Base-by-base conservation (phyloP, 2,329 filamentous ascomycete genomes). In the Penicillium sp. region DNA sequence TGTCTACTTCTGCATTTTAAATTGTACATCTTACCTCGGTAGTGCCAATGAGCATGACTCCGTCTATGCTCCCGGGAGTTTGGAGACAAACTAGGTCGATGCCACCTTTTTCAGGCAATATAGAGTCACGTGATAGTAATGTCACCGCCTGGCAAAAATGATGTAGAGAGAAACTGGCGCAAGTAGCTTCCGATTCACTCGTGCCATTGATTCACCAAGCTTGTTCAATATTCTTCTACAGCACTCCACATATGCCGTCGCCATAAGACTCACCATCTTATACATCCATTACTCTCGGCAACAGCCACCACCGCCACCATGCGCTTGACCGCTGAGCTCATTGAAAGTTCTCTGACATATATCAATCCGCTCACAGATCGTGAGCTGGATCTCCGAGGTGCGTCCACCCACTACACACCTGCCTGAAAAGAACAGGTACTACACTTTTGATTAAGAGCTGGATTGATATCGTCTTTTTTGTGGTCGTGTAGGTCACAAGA, bases 361-460 rank as follows among this genome's bases (percentile, higher is more conserved):
- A 89, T 97, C 79, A 99, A 97, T 79, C 92, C 93, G 75, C 85
- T 99, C 77, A 96, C 94, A 81, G 94, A 99, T 84, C 91, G 94
- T 78, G 94, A 99, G 85, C 86, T 99, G 76, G 92, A 97, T 82
- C 90, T 99, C 71, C 88, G 94, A 96, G 94, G 94, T 97, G 89
- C 86, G 92, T 85, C 60, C 50, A 10, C 59, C 10, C 46, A 44
- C 52, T 55, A 63, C 49, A 63, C 57, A 57, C 64, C 58, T 68
- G 63, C 71, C 79, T 85, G 89, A 89, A 91, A 96, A 91, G 91
- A 87, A 83, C 63, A 61, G 64, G 57, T 96, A 86, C 91, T 96
- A 90, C 90, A 92, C 86, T 85, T 86, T 80, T 73, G 51, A 62
- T 57, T 29, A 65, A 61, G 86, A 87, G 84, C 89, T 90, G 83